Conservation (phyloP, 345 rosid species). For the Citrus sinensis region DVS_A1.0 CM039163.1:985001-985500, state of each 20-base stretch:
- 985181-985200: neutral
- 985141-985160: neutral
- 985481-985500: neutral
- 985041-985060: too few relatives aligned
- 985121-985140: neutral
- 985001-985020: too few relatives aligned
- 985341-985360: neutral
- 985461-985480: neutral
- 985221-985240: neutral
- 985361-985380: too few relatives aligned
- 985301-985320: too few relatives aligned
- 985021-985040: fast-evolving
- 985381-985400: too few relatives aligned
- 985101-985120: neutral
- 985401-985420: too few relatives aligned
- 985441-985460: neutral
- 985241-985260: neutral
- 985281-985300: neutral
- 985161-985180: neutral
- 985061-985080: too few relatives aligned
- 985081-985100: neutral
- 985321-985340: too few relatives aligned
- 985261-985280: neutral
- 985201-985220: neutral
- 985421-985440: neutral